Evolutionary conservation across 2,329 filamentous ascomycete species (phyloP).

Genomic region (Sarocladium strictum): DNA sequence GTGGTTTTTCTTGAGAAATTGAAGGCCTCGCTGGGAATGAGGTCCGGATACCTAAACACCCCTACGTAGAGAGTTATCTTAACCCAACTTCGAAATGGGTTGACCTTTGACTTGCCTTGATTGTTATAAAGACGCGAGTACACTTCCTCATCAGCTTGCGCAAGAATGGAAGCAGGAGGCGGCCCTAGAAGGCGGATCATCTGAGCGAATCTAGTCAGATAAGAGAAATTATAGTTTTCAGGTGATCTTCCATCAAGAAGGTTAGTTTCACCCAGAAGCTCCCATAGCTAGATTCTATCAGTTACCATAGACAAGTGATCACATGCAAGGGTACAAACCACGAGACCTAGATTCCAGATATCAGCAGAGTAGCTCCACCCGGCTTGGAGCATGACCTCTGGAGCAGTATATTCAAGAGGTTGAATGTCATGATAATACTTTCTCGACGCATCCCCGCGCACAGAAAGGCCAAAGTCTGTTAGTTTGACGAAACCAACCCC

Average conservation of each 20-base stretch:
- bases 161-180: slow-evolving; percentile 18
- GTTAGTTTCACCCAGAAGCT: slow-evolving; percentile 23
- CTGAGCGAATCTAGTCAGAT: slow-evolving; percentile 21
- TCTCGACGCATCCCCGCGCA: slow-evolving; percentile 16
- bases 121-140: slow-evolving; percentile 18
- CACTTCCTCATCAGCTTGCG: slow-evolving; percentile 14
- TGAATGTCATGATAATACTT: slow-evolving; percentile 21
- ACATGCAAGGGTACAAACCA: slow-evolving; percentile 16
- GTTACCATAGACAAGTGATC: background rate
- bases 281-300: slow-evolving; percentile 18
- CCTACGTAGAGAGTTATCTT: slow-evolving; percentile 12
- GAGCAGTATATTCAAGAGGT: slow-evolving; percentile 22
- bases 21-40: slow-evolving; percentile 17
- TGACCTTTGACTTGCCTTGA: slow-evolving; percentile 13
- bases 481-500: slow-evolving; percentile 20
- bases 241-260: slow-evolving; percentile 17
- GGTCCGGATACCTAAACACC: slow-evolving; percentile 15
- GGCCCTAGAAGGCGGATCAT: slow-evolving; percentile 24
- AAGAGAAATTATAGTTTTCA: slow-evolving; percentile 17
- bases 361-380: slow-evolving; percentile 26
- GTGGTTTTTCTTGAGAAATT: slow-evolving; percentile 15
- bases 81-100: background rate
- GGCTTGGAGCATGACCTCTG: slow-evolving; percentile 23
- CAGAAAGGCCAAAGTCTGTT: slow-evolving; percentile 22
- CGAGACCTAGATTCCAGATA: slow-evolving; percentile 24